These are phyloP conservation scores for Tolypocladium cylindrosporum DNA, from an alignment of 2,329 filamentous ascomycete species.

Conservation along the genomic window DNA sequence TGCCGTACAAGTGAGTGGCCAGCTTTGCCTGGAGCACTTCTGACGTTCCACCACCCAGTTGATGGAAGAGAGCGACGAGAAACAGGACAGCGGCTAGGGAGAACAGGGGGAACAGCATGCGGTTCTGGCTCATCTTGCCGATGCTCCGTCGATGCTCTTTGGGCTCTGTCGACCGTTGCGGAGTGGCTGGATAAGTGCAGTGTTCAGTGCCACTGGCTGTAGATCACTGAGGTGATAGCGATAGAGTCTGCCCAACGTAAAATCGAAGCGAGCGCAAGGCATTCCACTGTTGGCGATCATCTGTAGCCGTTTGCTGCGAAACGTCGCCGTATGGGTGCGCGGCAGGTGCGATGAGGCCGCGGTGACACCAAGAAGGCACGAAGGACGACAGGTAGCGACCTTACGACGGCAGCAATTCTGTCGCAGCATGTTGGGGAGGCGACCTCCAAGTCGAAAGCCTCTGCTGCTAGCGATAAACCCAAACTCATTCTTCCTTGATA, in stretches of 20 bases:
- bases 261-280: neutral
- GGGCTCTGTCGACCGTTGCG: neutral
- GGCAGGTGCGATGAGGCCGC: neutral
- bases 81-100: conserved; percentile 2
- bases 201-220: neutral
- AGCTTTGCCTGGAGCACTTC: conserved; percentile 1
- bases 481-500: neutral
- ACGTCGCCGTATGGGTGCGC: neutral
- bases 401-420: neutral
- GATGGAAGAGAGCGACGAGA: conserved; percentile 3
- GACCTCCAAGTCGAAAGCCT: neutral
- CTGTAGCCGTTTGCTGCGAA: neutral
- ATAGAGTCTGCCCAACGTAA: neutral
- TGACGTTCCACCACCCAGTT: conserved; percentile 2
- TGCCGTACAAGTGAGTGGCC: conserved; percentile 2
- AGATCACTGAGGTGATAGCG: neutral
- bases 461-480: neutral
- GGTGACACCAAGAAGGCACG: neutral
- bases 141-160: neutral
- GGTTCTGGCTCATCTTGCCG: conserved; percentile 3
- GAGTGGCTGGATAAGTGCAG: neutral
- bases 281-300: neutral
- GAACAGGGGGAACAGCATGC: conserved; percentile 1
- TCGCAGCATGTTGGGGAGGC: neutral
- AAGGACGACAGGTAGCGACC: neutral